Evolutionary conservation across 805 yeast genomes (phyloP).

Genomic region (Wickerhamomyces subpelliculosus): DNA sequence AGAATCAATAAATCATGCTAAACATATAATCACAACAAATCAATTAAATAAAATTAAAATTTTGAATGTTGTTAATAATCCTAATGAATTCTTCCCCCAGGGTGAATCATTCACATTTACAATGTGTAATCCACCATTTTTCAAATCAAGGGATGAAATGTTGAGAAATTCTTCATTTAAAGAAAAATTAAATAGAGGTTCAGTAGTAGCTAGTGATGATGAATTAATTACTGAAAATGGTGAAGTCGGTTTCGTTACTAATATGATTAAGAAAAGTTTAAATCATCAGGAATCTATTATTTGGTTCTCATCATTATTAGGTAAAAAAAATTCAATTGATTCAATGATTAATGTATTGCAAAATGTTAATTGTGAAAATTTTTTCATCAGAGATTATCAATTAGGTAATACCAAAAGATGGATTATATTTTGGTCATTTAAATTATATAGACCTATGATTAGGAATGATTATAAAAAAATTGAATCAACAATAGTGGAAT

Average conservation of each 20-base stretch:
- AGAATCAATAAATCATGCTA: constrained; percentile 25
- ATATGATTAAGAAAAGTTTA: constrained; percentile 28
- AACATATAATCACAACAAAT: constrained; percentile 23
- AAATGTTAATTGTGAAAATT: constrained; percentile 5
- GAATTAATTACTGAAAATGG: constrained; percentile 43
- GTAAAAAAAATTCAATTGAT: constrained; percentile 17
- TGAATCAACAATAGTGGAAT: constrained; percentile 8
- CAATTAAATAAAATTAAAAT: constrained; percentile 7
- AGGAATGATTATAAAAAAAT: constrained; percentile 3
- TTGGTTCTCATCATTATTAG: constrained; percentile 38
- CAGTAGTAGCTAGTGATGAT: constrained; percentile 24
- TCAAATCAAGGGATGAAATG: constrained; percentile 29
- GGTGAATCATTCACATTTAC: constrained; percentile 20
- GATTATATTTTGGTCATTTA: constrained; percentile 21
- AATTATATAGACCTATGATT: constrained; percentile 8
- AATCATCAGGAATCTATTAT: constrained; percentile 6
- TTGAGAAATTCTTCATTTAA: constrained; percentile 19
- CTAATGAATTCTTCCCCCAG: constrained; percentile 7
- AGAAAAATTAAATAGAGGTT: constrained; percentile 10
- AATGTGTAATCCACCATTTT: constrained; percentile 52
- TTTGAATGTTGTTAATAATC: constrained; percentile 5
- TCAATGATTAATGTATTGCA: constrained; percentile 5
- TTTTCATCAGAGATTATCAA: constrained; percentile 12
- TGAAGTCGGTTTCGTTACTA: constrained; percentile 32
- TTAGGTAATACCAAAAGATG: constrained; percentile 18